phyloP scores from a whole-genome alignment of 768 basidiomycete species.

The Grammothele lineata region DNA sequence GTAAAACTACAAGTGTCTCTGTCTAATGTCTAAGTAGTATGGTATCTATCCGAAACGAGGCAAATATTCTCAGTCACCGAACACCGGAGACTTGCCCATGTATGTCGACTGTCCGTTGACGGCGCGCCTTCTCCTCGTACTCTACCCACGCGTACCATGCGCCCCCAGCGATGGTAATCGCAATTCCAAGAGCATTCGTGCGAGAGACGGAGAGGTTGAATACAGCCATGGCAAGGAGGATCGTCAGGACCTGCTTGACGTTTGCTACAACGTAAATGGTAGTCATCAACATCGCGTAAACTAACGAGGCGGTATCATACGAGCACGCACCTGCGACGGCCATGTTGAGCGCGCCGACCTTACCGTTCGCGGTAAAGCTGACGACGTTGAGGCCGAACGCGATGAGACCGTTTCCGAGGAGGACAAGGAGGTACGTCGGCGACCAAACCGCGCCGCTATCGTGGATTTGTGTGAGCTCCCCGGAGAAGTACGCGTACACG shows the following conservation, averaged over 20 bases:
- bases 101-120: too few species aligned
- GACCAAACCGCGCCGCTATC: background rate
- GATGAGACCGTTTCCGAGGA: constrained; percentile 76
- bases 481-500: constrained; percentile 68
- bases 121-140: constrained; percentile 25
- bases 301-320: background rate
- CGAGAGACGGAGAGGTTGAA: constrained; percentile 81
- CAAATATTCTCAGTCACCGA: too few species aligned
- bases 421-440: constrained; percentile 38
- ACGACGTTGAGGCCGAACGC: constrained; percentile 94
- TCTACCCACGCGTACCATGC: constrained; percentile 76
- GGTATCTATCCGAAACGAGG: too few species aligned
- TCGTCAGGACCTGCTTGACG: constrained; percentile 91
- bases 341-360: constrained; percentile 86
- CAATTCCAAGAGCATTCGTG: constrained; percentile 79
- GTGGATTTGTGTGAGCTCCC: constrained; percentile 67
- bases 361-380: constrained; percentile 93
- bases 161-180: constrained; percentile 81
- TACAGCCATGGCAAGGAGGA: constrained; percentile 76
- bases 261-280: constrained; percentile 50
- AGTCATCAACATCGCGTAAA: constrained; percentile 2
- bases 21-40: too few species aligned
- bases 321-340: constrained; percentile 71
- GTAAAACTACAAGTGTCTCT: too few species aligned
- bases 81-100: too few species aligned